Conservation (phyloP, 2,329 filamentous ascomycete genomes). For the Lomentospora prolificans region DNA sequence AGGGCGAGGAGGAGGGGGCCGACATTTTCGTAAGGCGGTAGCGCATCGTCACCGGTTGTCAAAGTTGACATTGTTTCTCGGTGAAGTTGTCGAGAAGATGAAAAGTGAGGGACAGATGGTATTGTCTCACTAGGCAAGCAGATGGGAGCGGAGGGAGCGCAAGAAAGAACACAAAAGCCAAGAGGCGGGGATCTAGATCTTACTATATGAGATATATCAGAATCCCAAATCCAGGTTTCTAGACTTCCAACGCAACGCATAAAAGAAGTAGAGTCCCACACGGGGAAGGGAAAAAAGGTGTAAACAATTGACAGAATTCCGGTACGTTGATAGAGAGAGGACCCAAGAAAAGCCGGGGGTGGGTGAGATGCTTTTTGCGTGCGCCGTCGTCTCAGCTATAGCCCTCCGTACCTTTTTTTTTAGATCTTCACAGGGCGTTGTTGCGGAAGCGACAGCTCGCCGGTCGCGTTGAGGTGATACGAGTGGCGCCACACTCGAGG, state of each 20-base stretch:
- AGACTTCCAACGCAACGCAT: not conserved
- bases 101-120: not conserved
- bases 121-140: no score
- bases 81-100: not conserved
- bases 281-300: not conserved
- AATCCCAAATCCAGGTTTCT: not conserved
- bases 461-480: no score
- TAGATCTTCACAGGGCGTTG: no score
- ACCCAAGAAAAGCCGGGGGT: no score
- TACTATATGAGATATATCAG: not conserved
- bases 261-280: not conserved
- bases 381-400: no score
- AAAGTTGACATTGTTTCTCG: not conserved
- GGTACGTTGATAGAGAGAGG: no score
- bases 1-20: constrained; percentile 22
- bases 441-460: no score
- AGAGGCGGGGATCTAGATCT: not conserved
- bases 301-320: no score
- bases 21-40: constrained; percentile 27
- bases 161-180: not conserved
- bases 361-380: no score
- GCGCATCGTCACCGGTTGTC: not conserved
- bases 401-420: no score
- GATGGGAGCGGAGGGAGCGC: not conserved
- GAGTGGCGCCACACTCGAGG: no score